phyloP scores from a whole-genome alignment of 1,284 basidiomycete species.

The Moniliella sp. region DNA sequence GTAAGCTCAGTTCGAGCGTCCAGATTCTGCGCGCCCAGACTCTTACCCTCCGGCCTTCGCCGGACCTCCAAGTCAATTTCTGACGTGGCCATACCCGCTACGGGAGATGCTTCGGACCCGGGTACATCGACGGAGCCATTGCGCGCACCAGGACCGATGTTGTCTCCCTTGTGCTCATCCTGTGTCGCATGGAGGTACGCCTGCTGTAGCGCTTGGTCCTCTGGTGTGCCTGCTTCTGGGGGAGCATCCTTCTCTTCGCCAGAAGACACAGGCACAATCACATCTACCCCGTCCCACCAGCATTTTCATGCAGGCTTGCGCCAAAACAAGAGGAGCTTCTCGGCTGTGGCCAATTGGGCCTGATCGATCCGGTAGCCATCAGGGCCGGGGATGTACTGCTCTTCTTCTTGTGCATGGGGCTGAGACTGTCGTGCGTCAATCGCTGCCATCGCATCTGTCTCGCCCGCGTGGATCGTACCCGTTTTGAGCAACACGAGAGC shows the following conservation, averaged over 20 bases:
- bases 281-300: slow-evolving; percentile 96
- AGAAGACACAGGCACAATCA: slow-evolving; percentile 44
- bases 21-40: slow-evolving; percentile 94
- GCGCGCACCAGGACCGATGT: too few relatives aligned
- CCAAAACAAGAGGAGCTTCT: slow-evolving; percentile 94
- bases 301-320: slow-evolving; percentile 78
- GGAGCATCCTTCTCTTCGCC: not conserved
- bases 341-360: slow-evolving; percentile 81
- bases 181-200: too few relatives aligned
- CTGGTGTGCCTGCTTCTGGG: not conserved
- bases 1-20: slow-evolving; percentile 86
- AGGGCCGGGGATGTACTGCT: slow-evolving; percentile 6
- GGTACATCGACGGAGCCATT: not conserved
- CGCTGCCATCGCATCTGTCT: slow-evolving; percentile 34
- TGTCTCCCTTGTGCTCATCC: too few relatives aligned
- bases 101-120: slow-evolving; percentile 1
- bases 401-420: slow-evolving; percentile 4
- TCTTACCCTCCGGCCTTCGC: slow-evolving; percentile 20
- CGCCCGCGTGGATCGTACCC: slow-evolving; percentile 56
- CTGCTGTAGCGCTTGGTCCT: too few relatives aligned
- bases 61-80: slow-evolving; percentile 19
- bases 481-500: slow-evolving; percentile 92
- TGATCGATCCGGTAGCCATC: slow-evolving; percentile 55
- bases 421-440: too few relatives aligned
- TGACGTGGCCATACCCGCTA: slow-evolving; percentile 13